A percentile compares a stretch with the other conserved stretches of the same genome.
Conservation (phyloP, 768 basidiomycete species). For the Mrakia blollopis region DNA sequence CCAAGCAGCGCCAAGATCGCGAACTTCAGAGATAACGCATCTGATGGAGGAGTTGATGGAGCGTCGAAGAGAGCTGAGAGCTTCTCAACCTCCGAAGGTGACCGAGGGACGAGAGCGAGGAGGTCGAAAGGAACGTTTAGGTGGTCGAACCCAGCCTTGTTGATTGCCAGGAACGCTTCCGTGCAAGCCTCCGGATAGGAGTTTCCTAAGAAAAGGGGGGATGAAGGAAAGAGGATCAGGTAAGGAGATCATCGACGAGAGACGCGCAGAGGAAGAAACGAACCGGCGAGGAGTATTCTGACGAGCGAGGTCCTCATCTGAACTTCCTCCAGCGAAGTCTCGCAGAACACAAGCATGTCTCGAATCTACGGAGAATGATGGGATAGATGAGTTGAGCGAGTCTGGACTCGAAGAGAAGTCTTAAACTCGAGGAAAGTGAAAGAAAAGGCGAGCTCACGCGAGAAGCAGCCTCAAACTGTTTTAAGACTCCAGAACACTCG, state of each 20-base stretch:
- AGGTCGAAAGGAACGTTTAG: background rate
- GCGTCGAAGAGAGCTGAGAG: background rate
- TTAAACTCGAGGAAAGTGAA: background rate
- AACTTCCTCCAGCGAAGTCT: background rate
- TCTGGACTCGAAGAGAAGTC: background rate
- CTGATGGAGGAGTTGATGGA: background rate
- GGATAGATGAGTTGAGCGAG: background rate
- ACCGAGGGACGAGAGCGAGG: background rate
- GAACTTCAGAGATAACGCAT: background rate
- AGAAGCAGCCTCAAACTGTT: background rate
- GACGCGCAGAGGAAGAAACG: background rate
- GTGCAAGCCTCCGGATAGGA: background rate
- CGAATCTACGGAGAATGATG: background rate
- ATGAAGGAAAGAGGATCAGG: background rate
- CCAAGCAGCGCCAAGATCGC: background rate
- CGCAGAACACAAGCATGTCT: background rate
- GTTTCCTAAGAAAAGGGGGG: too few relatives aligned
- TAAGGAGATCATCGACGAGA: background rate
- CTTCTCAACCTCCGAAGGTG: background rate
- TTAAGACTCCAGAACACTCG: slow-evolving; percentile 7
- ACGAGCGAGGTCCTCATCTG: background rate
- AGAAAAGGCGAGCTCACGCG: background rate
- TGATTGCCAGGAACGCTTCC: background rate
- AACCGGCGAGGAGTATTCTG: background rate
- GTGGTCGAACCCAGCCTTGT: background rate